phyloP scores from a whole-genome alignment of 1,284 basidiomycete species.

The Cerioporus squamosus region DNA sequence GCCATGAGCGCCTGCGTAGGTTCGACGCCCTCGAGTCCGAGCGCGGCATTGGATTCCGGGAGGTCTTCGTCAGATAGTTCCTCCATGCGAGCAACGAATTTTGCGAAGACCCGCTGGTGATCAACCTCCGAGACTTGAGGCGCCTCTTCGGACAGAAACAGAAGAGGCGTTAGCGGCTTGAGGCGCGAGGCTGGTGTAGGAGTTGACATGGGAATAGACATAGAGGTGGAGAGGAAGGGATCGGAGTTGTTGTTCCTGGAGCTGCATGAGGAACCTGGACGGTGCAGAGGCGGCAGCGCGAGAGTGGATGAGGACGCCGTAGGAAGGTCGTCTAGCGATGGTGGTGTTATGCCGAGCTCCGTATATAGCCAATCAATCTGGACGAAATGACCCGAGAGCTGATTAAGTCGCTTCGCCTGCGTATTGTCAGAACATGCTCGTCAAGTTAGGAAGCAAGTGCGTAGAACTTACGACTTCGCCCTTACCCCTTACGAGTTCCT shows the following conservation, averaged over 20 bases:
- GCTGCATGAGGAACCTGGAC: slow-evolving; percentile 44
- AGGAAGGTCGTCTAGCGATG: slow-evolving; percentile 50
- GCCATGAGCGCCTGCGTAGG: slow-evolving; percentile 65
- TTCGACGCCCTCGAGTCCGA: slow-evolving; percentile 62
- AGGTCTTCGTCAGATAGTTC: slow-evolving; percentile 58
- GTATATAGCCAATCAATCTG: slow-evolving; percentile 82
- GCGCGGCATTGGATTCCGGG: slow-evolving; percentile 46
- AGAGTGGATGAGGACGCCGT: slow-evolving; percentile 47
- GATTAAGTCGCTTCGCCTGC: slow-evolving; percentile 70
- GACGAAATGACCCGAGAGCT: slow-evolving; percentile 64
- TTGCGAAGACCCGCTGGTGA: slow-evolving; percentile 63
- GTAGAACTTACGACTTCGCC: slow-evolving; percentile 68
- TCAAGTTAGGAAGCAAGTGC: too few relatives aligned
- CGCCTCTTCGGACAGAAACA: slow-evolving; percentile 27
- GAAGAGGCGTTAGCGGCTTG: slow-evolving; percentile 29
- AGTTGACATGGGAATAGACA: slow-evolving; percentile 32
- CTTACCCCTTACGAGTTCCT: slow-evolving; percentile 80
- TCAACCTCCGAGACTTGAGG: slow-evolving; percentile 41
- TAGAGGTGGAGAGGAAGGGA: slow-evolving; percentile 52
- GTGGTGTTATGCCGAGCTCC: slow-evolving; percentile 73
- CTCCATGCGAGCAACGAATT: slow-evolving; percentile 64
- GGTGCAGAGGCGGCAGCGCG: slow-evolving; percentile 39
- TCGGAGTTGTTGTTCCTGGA: slow-evolving; percentile 37
- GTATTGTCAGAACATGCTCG: too few relatives aligned
- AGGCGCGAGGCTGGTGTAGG: slow-evolving; percentile 36